Conservation (phyloP, 257 asterid species). For the Euphrasia confusa region DNA sequence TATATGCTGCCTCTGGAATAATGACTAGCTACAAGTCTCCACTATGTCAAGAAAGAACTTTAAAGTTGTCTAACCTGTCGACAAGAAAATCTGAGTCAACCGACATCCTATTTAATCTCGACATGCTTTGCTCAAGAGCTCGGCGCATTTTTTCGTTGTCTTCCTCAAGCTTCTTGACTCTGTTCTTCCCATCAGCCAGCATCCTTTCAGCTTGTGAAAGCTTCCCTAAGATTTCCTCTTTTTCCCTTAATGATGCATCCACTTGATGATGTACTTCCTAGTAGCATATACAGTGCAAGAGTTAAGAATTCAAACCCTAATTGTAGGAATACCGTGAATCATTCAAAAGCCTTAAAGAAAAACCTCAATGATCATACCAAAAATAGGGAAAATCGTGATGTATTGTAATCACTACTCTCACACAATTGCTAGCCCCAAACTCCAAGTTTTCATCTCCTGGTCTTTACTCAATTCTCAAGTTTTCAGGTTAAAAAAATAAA, state of each 20-base stretch:
- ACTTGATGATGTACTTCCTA: constrained; percentile 73
- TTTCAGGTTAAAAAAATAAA: too few species aligned
- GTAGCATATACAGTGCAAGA: constrained; percentile 23
- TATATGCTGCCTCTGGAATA: constrained; percentile 8
- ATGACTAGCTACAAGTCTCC: not conserved
- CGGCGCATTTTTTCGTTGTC: constrained; percentile 93
- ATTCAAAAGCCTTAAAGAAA: constrained; percentile 3
- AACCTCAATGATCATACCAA: not conserved
- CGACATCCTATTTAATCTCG: constrained; percentile 97
- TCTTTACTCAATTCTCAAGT: too few species aligned
- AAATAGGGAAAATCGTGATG: too few species aligned
- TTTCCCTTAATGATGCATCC: constrained; percentile 55
- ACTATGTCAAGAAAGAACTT: not conserved
- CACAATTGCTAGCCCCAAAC: too few species aligned
- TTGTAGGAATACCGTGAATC: not conserved
- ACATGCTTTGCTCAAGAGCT: constrained; percentile 96
- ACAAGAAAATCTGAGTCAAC: constrained; percentile 95
- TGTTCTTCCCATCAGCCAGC: constrained; percentile 62
- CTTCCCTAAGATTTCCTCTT: constrained; percentile 54
- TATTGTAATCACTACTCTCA: too few species aligned
- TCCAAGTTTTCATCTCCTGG: too few species aligned
- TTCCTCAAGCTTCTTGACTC: constrained; percentile 81
- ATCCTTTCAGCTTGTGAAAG: constrained; percentile 62
- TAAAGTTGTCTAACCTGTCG: constrained; percentile 63
- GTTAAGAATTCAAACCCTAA: constrained; percentile 5